Evolutionary conservation across 768 basidiomycete species (phyloP).

Genomic region (Mycena albidolilacea): DNA sequence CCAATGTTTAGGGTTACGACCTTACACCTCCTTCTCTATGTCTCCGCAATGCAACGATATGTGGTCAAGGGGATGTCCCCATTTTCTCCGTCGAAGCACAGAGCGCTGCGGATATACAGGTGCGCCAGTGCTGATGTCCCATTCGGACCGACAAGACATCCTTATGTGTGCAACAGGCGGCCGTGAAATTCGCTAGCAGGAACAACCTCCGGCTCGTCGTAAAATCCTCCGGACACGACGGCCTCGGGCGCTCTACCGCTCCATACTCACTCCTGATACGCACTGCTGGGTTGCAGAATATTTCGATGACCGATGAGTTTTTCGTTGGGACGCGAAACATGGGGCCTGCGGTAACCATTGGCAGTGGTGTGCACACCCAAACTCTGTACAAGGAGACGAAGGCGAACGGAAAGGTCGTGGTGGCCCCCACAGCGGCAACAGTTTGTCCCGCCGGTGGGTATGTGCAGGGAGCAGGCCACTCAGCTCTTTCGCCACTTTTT

Average conservation of each 20-base stretch:
- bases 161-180: conserved; percentile 40
- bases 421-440: conserved; percentile 47
- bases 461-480: conserved; percentile 53
- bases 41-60: conserved; percentile 41
- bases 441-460: conserved; percentile 48
- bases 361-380: conserved; percentile 47
- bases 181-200: conserved; percentile 36
- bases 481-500: conserved; percentile 45
- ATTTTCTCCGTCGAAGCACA: conserved; percentile 48
- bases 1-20: conserved; percentile 43
- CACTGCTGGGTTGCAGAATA: conserved; percentile 48
- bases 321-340: conserved; percentile 35
- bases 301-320: conserved; percentile 43
- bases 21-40: conserved; percentile 46
- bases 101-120: conserved; percentile 48
- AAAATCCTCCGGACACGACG: conserved; percentile 53
- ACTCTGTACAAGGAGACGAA: conserved; percentile 44
- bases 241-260: conserved; percentile 53
- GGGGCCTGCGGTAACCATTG: conserved; percentile 48
- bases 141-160: not conserved
- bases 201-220: conserved; percentile 36
- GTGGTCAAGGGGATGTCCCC: conserved; percentile 51
- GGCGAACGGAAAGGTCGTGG: conserved; percentile 43
- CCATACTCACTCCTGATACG: conserved; percentile 49
- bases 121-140: conserved; percentile 15